Conservation (phyloP, 495 filamentous ascomycete species). For the Tricharina praecox region DNA sequence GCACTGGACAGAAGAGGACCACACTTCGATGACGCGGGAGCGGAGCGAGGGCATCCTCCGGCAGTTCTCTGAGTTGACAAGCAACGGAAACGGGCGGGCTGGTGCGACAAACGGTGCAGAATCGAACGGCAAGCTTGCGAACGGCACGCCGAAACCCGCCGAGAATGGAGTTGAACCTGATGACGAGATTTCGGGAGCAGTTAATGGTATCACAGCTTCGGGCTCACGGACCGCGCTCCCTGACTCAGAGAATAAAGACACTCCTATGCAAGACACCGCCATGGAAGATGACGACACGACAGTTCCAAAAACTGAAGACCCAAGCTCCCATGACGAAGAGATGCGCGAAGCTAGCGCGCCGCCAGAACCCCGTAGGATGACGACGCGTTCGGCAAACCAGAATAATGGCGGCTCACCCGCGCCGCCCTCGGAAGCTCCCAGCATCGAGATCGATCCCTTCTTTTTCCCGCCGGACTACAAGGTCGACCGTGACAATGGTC, state of each 20-base stretch:
- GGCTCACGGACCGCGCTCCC: no score
- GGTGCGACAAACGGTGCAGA: not conserved
- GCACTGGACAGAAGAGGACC: slow-evolving; percentile 21
- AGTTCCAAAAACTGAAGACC: not conserved
- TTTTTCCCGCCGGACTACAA: slow-evolving; percentile 51
- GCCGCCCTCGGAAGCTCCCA: slow-evolving; percentile 24
- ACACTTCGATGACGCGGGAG: slow-evolving; percentile 16
- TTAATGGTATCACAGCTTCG: no score
- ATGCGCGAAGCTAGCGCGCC: not conserved
- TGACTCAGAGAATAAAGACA: not conserved
- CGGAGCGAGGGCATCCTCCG: slow-evolving; percentile 17
- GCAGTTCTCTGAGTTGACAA: not conserved
- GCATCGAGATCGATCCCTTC: slow-evolving; percentile 54
- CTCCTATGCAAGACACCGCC: not conserved
- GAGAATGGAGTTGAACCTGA: slow-evolving; percentile 4
- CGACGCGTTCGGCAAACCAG: slow-evolving; percentile 50
- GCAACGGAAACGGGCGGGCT: not conserved
- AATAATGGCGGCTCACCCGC: slow-evolving; percentile 32
- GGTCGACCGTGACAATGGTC: slow-evolving; percentile 60
- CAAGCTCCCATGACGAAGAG: not conserved
- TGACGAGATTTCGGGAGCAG: not conserved
- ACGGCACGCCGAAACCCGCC: not conserved
- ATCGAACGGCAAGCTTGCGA: slow-evolving; percentile 1
- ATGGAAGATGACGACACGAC: slow-evolving; percentile 1
- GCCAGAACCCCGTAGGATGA: slow-evolving; percentile 43